phyloP scores from a whole-genome alignment of 495 filamentous ascomycete genomes.

The Tuber calosporum region DNA sequence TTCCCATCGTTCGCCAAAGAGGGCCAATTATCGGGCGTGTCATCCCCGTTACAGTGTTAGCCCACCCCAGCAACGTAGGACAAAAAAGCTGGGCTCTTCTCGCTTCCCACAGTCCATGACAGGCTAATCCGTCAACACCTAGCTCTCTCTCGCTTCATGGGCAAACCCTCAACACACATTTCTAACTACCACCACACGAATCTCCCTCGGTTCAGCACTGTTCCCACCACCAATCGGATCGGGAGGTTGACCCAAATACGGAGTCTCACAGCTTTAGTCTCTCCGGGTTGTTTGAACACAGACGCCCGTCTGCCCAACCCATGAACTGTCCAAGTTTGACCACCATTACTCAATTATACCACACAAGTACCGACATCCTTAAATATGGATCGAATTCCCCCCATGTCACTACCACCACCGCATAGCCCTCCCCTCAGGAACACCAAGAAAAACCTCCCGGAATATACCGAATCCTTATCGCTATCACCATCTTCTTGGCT shows the following conservation, averaged over 20 bases:
- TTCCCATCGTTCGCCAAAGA: background rate
- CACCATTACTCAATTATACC: background rate
- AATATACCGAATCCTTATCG: background rate
- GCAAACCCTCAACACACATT: background rate
- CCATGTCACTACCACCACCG: background rate
- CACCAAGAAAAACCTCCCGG: background rate
- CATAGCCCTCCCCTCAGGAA: background rate
- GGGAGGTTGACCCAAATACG: background rate
- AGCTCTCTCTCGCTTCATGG: background rate
- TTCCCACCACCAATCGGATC: background rate
- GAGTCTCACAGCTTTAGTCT: background rate
- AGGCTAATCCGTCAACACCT: background rate
- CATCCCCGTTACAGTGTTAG: background rate
- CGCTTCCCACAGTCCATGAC: background rate
- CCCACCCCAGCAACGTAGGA: background rate
- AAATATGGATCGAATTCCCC: conserved; percentile 3
- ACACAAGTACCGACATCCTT: background rate
- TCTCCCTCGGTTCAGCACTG: background rate
- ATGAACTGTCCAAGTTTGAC: background rate
- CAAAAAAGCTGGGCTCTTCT: background rate
- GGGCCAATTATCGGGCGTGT: background rate
- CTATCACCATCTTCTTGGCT: background rate
- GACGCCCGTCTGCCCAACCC: background rate
- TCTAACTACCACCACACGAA: background rate
- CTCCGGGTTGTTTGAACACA: background rate